These are phyloP conservation scores for Rhodosporidiobolus sp. DNA, from an alignment of 768 basidiomycete genomes.

Conservation along the genomic window DNA sequence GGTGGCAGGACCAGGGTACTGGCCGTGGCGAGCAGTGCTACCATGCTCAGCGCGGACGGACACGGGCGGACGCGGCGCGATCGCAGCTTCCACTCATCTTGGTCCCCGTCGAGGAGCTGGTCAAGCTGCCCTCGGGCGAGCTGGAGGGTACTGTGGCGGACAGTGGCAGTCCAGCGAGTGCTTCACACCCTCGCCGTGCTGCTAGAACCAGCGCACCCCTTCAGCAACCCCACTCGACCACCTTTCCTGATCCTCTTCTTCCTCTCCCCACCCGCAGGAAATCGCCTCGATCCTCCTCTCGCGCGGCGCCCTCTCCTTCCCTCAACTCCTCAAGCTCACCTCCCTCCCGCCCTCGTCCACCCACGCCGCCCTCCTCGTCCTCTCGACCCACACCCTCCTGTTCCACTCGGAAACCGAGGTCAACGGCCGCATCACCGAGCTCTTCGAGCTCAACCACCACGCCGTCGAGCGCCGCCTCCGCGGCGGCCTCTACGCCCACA, in stretches of 20 bases:
- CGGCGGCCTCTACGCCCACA: slow-evolving; percentile 26
- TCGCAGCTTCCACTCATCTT: too few species aligned
- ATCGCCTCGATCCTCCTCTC: slow-evolving; percentile 29
- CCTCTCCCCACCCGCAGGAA: slow-evolving; percentile 19
- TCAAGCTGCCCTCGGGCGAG: too few species aligned
- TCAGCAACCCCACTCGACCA: too few species aligned
- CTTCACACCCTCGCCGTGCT: too few species aligned
- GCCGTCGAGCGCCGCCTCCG: slow-evolving; percentile 24
- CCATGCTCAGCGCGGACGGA: too few species aligned
- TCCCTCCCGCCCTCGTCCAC: slow-evolving; percentile 25
- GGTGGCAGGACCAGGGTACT: neutral
- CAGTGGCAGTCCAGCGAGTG: too few species aligned
- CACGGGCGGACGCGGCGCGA: too few species aligned
- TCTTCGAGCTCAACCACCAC: slow-evolving; percentile 38
- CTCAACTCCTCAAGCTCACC: slow-evolving; percentile 32
- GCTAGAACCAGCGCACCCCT: too few species aligned
- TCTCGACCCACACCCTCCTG: slow-evolving; percentile 37
- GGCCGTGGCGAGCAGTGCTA: too few species aligned
- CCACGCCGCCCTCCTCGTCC: slow-evolving; percentile 29
- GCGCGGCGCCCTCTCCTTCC: slow-evolving; percentile 36
- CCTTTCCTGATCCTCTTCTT: neutral
- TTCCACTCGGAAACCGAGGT: slow-evolving; percentile 37
- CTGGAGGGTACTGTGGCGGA: too few species aligned
- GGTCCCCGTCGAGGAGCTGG: too few species aligned
- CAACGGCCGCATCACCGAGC: slow-evolving; percentile 26